Base-by-base conservation (phyloP, 805 yeast genomes). In the Candida schatavii region DNA sequence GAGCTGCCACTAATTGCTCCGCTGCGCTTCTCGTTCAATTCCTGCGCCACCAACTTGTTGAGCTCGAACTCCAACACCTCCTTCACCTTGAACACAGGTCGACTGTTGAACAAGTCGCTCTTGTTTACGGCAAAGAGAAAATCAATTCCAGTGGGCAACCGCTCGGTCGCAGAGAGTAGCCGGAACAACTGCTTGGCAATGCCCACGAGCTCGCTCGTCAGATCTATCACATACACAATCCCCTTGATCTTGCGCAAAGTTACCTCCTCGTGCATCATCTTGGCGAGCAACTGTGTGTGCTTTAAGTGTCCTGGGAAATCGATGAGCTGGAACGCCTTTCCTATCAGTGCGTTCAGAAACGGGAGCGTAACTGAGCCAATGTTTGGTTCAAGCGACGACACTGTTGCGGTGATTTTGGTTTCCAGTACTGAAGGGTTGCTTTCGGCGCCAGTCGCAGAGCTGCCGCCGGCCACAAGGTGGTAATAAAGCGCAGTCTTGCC, bases 221-320 rank as follows among this genome's bases (percentile, higher is more conserved):
- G 75, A 61, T 91, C 98, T n/a, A 90, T 68, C 45, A 91, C 71
- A 48, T 77, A 88, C 1, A 90, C 64, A 4, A 88, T 65, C 4
- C 96, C 97, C 48, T 74, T 77, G 39, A 85, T 59, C 14, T 76
- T 62, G 14, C 51, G 44, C 11, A 68, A 56, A 1, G 65, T 57
- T 21, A 66, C 54, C 33, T 66, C 69, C 14, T 64, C 66, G 43
- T 68, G 66, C 35, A 81, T 55, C 48, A 74, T 66, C 43, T 76
- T 75, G 41, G 75, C 74, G 44, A 80, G 67, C 39, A 82, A 65
- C 43, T 78, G 77, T 41, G 76, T 77, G 50, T 90, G 77, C 61
- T 88, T 88, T 42, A 76, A 66, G 63, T 85, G 89, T n/a, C 97
- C 97, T 2, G 99, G 99, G 47, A 81, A 81, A 55, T 91, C 98